A percentile compares a stretch with the other conserved stretches of the same genome.
Conservation (phyloP, 768 basidiomycete genomes). For the Leccinum obscurum region DNA sequence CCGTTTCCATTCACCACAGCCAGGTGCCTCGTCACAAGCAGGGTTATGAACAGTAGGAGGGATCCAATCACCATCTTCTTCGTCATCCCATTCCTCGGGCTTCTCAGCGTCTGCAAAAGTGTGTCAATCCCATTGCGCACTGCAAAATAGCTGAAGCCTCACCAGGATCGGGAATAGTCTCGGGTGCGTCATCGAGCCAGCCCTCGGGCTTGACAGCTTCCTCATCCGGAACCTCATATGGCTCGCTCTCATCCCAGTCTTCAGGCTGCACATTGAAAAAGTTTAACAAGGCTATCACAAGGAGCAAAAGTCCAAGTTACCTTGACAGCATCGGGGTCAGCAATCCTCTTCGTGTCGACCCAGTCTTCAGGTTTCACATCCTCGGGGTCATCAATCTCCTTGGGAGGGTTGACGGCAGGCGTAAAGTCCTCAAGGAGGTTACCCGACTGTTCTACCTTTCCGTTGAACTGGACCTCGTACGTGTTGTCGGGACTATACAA, state of each 20-base stretch:
- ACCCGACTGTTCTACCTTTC: slow-evolving; percentile 76
- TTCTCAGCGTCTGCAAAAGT: slow-evolving; percentile 68
- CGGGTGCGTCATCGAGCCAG: slow-evolving; percentile 91
- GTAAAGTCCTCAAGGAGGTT: slow-evolving; percentile 91
- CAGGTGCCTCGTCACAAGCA: slow-evolving; percentile 84
- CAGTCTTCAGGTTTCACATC: slow-evolving; percentile 91
- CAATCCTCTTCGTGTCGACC: slow-evolving; percentile 87
- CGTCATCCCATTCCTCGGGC: slow-evolving; percentile 99
- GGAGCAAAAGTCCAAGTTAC: slow-evolving; percentile 32
- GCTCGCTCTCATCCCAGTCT: slow-evolving; percentile 98
- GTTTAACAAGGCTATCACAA: background rate
- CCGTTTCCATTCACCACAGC: slow-evolving; percentile 95
- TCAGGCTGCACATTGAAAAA: slow-evolving; percentile 55
- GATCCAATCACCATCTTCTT: slow-evolving; percentile 99
- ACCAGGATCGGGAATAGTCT: slow-evolving; percentile 85
- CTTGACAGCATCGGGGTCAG: slow-evolving; percentile 84
- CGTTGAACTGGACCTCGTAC: slow-evolving; percentile 89
- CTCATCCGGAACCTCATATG: slow-evolving; percentile 86
- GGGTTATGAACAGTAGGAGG: slow-evolving; percentile 89
- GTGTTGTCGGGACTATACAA: slow-evolving; percentile 82
- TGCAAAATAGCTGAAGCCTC: slow-evolving; percentile 16
- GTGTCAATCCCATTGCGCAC: slow-evolving; percentile 2
- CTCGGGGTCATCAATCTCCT: slow-evolving; percentile 90
- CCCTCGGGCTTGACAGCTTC: slow-evolving; percentile 90
- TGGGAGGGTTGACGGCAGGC: slow-evolving; percentile 88